phyloP scores from a whole-genome alignment of 2,329 filamentous ascomycete species.

The Ascochyta clinopodiicola region DNA sequence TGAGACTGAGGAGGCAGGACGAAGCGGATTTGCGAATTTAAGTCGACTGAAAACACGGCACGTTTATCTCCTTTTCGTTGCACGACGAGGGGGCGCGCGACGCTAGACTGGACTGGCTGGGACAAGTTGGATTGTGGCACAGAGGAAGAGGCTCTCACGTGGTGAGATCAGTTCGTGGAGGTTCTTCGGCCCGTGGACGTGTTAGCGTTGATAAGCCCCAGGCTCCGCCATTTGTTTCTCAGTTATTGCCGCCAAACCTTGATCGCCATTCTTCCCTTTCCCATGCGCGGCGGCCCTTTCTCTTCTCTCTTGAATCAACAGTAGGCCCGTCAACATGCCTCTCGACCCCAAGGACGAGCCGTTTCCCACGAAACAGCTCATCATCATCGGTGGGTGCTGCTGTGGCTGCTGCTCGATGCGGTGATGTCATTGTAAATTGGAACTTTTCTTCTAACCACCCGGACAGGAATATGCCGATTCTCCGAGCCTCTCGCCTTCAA shows the following conservation, averaged over 20 bases:
- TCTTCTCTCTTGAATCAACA: constrained; percentile 18
- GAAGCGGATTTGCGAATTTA: constrained; percentile 14
- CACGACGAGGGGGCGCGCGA: constrained; percentile 12
- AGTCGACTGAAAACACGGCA: constrained; percentile 17
- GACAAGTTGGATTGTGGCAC: constrained; percentile 28
- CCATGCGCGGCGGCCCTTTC: constrained; percentile 23
- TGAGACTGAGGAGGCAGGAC: constrained; percentile 10
- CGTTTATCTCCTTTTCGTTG: constrained; percentile 17
- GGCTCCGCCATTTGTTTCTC: constrained; percentile 18
- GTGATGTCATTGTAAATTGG: constrained; percentile 28
- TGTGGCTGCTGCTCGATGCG: constrained; percentile 1
- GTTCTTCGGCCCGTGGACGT: constrained; percentile 14
- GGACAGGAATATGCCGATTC: constrained; percentile 83
- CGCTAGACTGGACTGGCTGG: constrained; percentile 3
- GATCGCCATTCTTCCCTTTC: constrained; percentile 18
- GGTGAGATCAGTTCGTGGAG: constrained; percentile 15
- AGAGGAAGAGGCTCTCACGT: constrained; percentile 20
- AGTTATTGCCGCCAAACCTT: constrained; percentile 17
- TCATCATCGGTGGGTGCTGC: constrained; percentile 48
- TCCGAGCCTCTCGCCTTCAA: constrained; percentile 93
- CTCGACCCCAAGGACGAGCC: constrained; percentile 44
- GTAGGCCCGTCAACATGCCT: constrained; percentile 35
- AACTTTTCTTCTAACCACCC: constrained; percentile 28
- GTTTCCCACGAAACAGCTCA: constrained; percentile 56
- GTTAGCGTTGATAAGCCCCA: constrained; percentile 20